phyloP scores from a whole-genome alignment of 2,329 filamentous ascomycete genomes.

The Botrytis deweyae region DNA sequence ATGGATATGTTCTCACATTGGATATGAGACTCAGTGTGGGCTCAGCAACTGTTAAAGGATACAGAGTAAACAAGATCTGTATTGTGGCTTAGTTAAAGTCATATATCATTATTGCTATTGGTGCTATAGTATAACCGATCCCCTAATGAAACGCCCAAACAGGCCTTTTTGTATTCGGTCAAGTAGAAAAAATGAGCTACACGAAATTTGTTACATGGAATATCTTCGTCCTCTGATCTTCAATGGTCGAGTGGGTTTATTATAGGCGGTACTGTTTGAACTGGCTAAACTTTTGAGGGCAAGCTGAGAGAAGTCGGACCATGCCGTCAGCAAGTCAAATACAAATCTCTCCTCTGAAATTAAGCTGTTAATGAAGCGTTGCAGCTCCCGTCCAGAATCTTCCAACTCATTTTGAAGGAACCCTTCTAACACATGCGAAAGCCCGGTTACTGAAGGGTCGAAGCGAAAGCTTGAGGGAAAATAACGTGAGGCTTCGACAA shows the following conservation, averaged over 20 bases:
- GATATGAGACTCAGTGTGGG: background rate
- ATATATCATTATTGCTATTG: background rate
- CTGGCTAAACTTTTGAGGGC: conserved; percentile 5
- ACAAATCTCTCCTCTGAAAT: conserved; percentile 22
- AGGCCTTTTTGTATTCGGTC: background rate
- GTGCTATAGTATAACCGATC: background rate
- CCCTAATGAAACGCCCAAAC: background rate
- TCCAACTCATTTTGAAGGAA: background rate
- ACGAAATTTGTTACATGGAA: conserved; percentile 15
- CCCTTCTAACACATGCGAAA: conserved; percentile 10
- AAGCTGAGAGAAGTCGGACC: conserved; percentile 21
- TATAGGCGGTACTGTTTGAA: background rate
- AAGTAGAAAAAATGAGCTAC: background rate
- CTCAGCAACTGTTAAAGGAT: too few species aligned
- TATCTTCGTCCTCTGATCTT: conserved; percentile 13
- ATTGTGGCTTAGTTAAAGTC: background rate
- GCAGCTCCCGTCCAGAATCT: conserved; percentile 5
- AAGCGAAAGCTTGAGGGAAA: conserved; percentile 23
- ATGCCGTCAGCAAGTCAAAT: conserved; percentile 16
- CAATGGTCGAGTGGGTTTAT: background rate
- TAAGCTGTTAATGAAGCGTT: conserved; percentile 14
- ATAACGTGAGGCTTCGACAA: conserved; percentile 26
- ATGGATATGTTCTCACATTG: background rate
- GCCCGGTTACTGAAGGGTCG: conserved; percentile 7
- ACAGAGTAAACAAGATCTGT: background rate